Base-by-base conservation (phyloP, 2,329 filamentous ascomycete species). In the Tolypocladium ovalisporum region DNA sequence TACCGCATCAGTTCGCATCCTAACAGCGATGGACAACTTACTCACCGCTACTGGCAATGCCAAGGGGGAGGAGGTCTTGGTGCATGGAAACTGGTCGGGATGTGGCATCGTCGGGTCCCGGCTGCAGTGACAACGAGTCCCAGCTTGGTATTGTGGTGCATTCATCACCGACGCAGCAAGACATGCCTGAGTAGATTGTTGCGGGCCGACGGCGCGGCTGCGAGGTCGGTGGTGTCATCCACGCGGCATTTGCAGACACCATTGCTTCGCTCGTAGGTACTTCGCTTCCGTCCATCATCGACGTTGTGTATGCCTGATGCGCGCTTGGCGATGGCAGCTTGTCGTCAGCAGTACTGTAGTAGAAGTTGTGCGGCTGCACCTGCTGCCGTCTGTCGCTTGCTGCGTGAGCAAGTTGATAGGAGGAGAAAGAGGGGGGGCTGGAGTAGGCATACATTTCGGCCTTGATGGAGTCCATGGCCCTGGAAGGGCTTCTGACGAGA, bases 101-200 rank as follows among this genome's bases (percentile, higher is more conserved):
- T 68, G 80, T 75, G 51, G 74, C 75, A 58, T 83, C 79, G 63
- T 72, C 79, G 19, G 78, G 74, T 1, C 75, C 77, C 60, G 74
- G 71, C 60, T 79, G 77, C 65, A 82, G 72, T 12, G 78, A 76
- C 62, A 83, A 68, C 29, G 81, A 75, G 63, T 84, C 82, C 83
- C 82, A 86, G 3, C 79, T 76, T 19, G 79, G 74, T 52, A 84
- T 67, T 5, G 76, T 73, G 52, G 75, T 73, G 61, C 76, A 82
- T 51, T 80, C 76, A 60, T 82, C 80, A 39, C 75, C 75, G 60
- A 81, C 72, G 64, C 78, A 82, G 69, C 81, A 85, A 22, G 80
- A 80, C 65, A 85, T 84, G 55, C 78, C 80, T 65, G 84, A 82
- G 62, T 85, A 81, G 58, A 84, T 83, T 42, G 81, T 83, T 49